phyloP scores from a whole-genome alignment of 2,329 filamentous ascomycete genomes.

The Aspergillus aculeatus region DNA sequence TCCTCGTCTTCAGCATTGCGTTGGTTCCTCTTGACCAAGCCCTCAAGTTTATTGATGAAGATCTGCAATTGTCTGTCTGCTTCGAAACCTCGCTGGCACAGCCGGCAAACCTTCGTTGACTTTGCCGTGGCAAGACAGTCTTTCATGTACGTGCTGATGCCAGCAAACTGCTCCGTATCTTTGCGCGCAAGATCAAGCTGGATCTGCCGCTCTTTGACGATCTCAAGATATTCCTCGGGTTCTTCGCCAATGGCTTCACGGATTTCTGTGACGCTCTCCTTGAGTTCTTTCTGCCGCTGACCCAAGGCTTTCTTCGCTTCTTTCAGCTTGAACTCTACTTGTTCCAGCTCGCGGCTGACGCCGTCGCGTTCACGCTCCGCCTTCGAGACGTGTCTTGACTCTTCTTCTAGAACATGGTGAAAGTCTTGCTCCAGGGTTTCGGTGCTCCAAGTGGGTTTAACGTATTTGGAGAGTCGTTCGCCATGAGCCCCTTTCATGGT shows the following conservation, averaged over 20 bases:
- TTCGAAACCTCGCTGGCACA: slow-evolving; percentile 71
- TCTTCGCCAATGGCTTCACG: slow-evolving; percentile 57
- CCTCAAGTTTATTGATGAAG: slow-evolving; percentile 65
- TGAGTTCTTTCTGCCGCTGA: slow-evolving; percentile 62
- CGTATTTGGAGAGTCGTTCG: slow-evolving; percentile 63
- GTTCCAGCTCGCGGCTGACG: slow-evolving; percentile 69
- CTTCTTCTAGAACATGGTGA: slow-evolving; percentile 60
- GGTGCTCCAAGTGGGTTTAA: slow-evolving; percentile 68
- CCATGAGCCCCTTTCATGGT: slow-evolving; percentile 75
- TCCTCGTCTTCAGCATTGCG: slow-evolving; percentile 62
- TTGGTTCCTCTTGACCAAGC: slow-evolving; percentile 49
- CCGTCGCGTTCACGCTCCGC: slow-evolving; percentile 70
- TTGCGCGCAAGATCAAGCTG: slow-evolving; percentile 55
- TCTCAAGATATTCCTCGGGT: slow-evolving; percentile 51
- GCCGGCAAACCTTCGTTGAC: slow-evolving; percentile 69
- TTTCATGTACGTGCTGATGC: slow-evolving; percentile 69
- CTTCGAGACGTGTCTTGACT: slow-evolving; percentile 59
- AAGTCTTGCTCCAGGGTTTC: slow-evolving; percentile 70
- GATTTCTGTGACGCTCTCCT: slow-evolving; percentile 62
- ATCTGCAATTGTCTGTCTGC: slow-evolving; percentile 59
- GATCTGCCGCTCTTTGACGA: slow-evolving; percentile 52
- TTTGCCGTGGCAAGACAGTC: slow-evolving; percentile 66
- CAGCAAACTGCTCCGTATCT: slow-evolving; percentile 66
- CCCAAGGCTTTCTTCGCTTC: slow-evolving; percentile 63
- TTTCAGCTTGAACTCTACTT: slow-evolving; percentile 71